These are phyloP conservation scores for Pseudonitzschia delicatissima DNA, from an alignment of 108 stramenopile species.

Conservation along the genomic window DNA sequence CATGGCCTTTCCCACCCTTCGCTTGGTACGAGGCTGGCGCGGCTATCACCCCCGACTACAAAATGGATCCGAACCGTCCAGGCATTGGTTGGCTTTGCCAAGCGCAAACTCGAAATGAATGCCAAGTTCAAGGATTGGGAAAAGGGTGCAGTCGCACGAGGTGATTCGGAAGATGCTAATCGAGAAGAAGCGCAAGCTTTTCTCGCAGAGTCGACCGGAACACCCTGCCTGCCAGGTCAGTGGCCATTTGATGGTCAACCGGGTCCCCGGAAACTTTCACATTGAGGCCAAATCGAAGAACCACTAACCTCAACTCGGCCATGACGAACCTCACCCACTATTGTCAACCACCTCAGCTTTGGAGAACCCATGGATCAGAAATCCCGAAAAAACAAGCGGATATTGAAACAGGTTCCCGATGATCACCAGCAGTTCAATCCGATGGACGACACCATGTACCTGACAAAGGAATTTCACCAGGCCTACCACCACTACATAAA, in stretches of 20 bases:
- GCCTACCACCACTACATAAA: conserved; percentile 98
- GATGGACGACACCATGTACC: conserved; percentile 75
- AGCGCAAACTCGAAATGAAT: conserved; percentile 80
- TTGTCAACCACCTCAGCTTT: conserved; percentile 91
- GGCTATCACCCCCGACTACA: conserved; percentile 83
- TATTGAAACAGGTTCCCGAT: conserved; percentile 80
- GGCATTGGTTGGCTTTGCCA: conserved; percentile 68
- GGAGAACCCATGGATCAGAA: conserved; percentile 68
- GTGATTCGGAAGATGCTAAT: conserved; percentile 30
- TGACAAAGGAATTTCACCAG: conserved; percentile 75
- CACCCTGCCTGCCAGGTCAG: conserved; percentile 88
- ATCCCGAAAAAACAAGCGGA: conserved; percentile 64
- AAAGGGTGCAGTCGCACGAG: conserved; percentile 42
- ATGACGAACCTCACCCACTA: conserved; percentile 94
- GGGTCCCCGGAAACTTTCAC: conserved; percentile 97
- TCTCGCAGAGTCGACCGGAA: conserved; percentile 64
- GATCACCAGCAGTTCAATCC: conserved; percentile 81
- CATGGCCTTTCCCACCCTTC: conserved; percentile 95
- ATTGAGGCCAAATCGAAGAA: conserved; percentile 92
- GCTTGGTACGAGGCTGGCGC: conserved; percentile 83
- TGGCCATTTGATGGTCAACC: conserved; percentile 86
- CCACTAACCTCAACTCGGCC: conserved; percentile 93
- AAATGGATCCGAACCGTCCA: conserved; percentile 88
- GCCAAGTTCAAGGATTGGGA: conserved; percentile 86
- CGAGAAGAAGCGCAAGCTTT: conserved; percentile 49